Evolutionary conservation across 2,329 filamentous ascomycete species (phyloP), one percentile per base, ranked within the genome.

Genomic region (Paraphoma sp.): DNA sequence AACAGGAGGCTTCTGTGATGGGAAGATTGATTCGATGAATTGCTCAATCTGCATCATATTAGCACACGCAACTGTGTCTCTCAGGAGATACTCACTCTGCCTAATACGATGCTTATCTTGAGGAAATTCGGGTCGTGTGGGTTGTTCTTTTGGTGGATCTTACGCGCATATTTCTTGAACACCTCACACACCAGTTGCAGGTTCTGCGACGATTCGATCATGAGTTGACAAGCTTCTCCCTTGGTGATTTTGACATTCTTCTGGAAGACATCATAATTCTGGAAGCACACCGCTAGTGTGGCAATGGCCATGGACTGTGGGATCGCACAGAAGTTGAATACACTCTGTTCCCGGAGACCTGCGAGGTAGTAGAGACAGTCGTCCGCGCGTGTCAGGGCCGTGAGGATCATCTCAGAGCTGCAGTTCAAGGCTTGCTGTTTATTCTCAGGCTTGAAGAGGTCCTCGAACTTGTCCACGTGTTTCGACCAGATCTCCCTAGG

Each of bases 331-430:
- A 99, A 99, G 84, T 99, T 99, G 87, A 99, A 99, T 28, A 97
- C 92, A 74, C 92, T 96, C 81, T 99, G 95, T 74, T 99, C 95
- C 65, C 89, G 89, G 62, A 99, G 87, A 45, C 91, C 95, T 5
- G 94, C 94, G 81, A 99, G 92, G 80, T 98, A 99, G 82, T 93
- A 97, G n/a, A 99, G 80, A 74, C 94, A 98, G 73, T 98, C 93
- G 63, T 97, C 93, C 4, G 86, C 90, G 66, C 96, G 91, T 72
- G 88, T 87, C 43, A 99, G 83, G 5, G 94, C 92, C 69, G 95
- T 92, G 56, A 98, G 83, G 6, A 98, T 88, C 93, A 99, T 97
- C 72, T 97, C 92, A 1, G 94, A 96, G 67, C 89, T 89, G 80
- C 92, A 96, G 69, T 92, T 87, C 23, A 98, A 77, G 1, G 95